Conservation (phyloP, 2,329 filamentous ascomycete genomes). For the Phaeoacremonium minimum region DNA sequence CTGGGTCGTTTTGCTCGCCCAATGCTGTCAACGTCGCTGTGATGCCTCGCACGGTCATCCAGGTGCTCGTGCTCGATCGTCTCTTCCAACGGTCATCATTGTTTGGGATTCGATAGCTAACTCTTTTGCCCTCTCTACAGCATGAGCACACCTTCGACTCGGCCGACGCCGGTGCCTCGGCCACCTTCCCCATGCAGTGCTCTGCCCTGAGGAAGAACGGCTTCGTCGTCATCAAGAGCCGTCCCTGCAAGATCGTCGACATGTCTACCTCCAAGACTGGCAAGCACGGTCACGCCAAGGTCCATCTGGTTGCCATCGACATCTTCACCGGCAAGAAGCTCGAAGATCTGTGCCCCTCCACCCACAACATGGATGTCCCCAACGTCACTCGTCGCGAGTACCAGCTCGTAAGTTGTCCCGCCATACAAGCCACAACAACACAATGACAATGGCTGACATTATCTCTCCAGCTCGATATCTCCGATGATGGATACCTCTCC, state of each 20-base stretch:
- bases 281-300: slow-evolving; percentile 99
- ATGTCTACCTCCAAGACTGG: slow-evolving; percentile 99
- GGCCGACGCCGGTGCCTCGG: slow-evolving; percentile 92
- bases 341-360: slow-evolving; percentile 97
- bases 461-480: slow-evolving; percentile 72
- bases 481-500: slow-evolving; percentile 90
- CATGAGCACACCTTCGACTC: slow-evolving; percentile 78
- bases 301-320: slow-evolving; percentile 95
- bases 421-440: slow-evolving; percentile 3
- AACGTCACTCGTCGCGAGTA: slow-evolving; percentile 87
- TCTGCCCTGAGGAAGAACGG: slow-evolving; percentile 99
- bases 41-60: no score
- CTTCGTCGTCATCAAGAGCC: slow-evolving; percentile 95
- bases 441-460: slow-evolving; percentile 1
- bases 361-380: slow-evolving; percentile 97
- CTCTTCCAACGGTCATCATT: no score
- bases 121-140: slow-evolving; percentile 38
- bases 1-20: background rate
- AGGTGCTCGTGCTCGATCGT: no score
- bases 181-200: slow-evolving; percentile 97
- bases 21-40: background rate
- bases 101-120: no score
- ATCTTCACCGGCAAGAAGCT: slow-evolving; percentile 99
- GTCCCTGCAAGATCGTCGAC: slow-evolving; percentile 99
- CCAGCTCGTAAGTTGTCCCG: slow-evolving; percentile 72